Evolutionary conservation across 257 asterid species (phyloP).

Genomic region (Rehmannia glutinosa): DNA sequence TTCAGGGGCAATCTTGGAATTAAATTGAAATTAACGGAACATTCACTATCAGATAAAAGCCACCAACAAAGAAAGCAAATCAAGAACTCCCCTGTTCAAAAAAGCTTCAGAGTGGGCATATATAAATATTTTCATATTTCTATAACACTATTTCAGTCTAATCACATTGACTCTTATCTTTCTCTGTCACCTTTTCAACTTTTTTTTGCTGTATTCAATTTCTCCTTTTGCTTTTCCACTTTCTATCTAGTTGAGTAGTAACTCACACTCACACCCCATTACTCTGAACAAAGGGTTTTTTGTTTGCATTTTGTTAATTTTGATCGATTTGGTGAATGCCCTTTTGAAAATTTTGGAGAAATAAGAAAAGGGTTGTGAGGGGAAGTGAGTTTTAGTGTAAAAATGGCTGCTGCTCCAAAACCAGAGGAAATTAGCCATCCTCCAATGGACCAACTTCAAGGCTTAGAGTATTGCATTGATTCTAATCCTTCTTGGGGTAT

Average conservation of each 20-base stretch:
- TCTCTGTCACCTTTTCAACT: conserved; percentile 28
- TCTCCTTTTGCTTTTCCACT: conserved; percentile 40
- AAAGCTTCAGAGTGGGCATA: conserved; percentile 40
- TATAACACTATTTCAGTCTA: conserved; percentile 31
- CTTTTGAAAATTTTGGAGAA: conserved; percentile 19
- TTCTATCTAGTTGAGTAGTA: conserved; percentile 32
- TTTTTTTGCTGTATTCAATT: conserved; percentile 26
- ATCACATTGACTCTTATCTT: conserved; percentile 40
- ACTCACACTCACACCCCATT: conserved; percentile 31
- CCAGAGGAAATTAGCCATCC: conserved; percentile 95
- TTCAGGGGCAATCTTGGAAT: conserved; percentile 61
- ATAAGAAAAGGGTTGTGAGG: conserved; percentile 7
- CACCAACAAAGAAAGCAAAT: conserved; percentile 19
- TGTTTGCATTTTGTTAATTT: conserved; percentile 5
- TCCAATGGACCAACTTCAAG: conserved; percentile 96
- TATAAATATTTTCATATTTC: no score
- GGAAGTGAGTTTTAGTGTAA: conserved; percentile 14
- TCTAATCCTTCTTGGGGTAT: conserved; percentile 98
- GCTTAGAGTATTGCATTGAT: conserved; percentile 95
- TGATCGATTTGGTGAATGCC: conserved; percentile 24
- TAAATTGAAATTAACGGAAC: conserved; percentile 30
- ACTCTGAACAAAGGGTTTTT: conserved; percentile 14
- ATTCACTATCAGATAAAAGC: conserved; percentile 29
- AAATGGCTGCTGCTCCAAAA: conserved; percentile 87
- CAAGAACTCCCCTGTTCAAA: conserved; percentile 9